Base-by-base conservation (phyloP, 2,329 filamentous ascomycete species). In the Botrytis galanthina region DNA sequence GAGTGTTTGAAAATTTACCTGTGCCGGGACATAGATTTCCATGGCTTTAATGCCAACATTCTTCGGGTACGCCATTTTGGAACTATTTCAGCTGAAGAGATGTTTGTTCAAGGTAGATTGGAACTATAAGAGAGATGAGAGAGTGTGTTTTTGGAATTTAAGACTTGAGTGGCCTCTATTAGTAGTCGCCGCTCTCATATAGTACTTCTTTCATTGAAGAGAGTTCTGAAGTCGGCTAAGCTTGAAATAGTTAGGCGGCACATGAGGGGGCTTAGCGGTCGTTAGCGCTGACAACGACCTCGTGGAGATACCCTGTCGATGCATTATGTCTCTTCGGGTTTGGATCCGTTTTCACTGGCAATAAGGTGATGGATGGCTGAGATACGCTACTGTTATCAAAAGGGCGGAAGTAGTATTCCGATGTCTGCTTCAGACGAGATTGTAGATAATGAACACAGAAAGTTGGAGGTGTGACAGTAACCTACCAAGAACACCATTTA, bases 21-120 rank as follows among this genome's bases (percentile, higher is more conserved):
- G 93, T 83, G 88, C 92, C 77, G 93, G 93, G 82, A 94, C 93
- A 84, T 96, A 96, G 81, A 96, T 89, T 83, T 95, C 93, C 84
- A 96, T 93, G 91, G 92, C 93, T 87, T 95, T 95, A 83, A 96
- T 94, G 88, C 93, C 93, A 84, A 96, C 91, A 85, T 95, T 95
- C 84, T 94, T 90, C 76, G 93, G 92, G 84, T 92, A 91, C 78
- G 90, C 83, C 64, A 68, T 68, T 51, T 9, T 48, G 35, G 7
- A 10, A 62, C 35, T 62, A 5, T 62, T 62, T 22, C 14, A 39
- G 18, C 35, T 39, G 4, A n/a, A 35, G 12, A 62, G 60, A 62
- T 39, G 12, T 37, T 62, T 62, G 12, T 62, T 39, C 14, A 62
- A 39, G 26, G 35, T 39, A 14, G 26, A 62, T n/a, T 26, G 35